These are phyloP conservation scores for Coemansia sp. DNA, from an alignment of 192 early-diverging fungal species.

Conservation along the genomic window DNA sequence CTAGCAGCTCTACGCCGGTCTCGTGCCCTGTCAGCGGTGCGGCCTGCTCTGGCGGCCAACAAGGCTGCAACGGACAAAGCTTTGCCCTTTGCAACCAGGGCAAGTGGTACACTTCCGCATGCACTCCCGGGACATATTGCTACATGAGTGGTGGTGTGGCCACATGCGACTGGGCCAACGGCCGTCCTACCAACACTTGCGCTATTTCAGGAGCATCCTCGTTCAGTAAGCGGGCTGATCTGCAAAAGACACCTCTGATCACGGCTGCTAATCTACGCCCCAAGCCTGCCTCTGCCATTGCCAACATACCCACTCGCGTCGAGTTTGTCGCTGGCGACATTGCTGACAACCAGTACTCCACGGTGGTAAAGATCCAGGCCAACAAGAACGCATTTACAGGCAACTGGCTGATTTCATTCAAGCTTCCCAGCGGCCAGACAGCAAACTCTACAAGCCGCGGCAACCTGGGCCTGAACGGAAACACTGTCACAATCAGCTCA, in stretches of 20 bases:
- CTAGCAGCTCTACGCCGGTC: conserved; percentile 21
- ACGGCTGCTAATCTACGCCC: conserved; percentile 30
- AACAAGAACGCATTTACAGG: conserved; percentile 38
- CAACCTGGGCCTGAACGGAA: conserved; percentile 12
- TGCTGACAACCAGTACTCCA: conserved; percentile 29
- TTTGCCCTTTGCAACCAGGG: conserved; percentile 54
- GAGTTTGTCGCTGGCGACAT: conserved; percentile 42
- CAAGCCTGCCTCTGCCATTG: conserved; percentile 28
- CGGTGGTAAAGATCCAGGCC: conserved; percentile 48
- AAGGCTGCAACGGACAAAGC: conserved; percentile 43
- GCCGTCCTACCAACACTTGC: conserved; percentile 35
- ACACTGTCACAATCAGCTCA: conserved; percentile 36
- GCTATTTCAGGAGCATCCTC: conserved; percentile 25
- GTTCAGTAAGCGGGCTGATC: conserved; percentile 29
- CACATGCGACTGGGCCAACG: conserved; percentile 46
- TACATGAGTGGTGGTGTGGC: conserved; percentile 27
- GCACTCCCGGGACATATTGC: conserved; percentile 50
- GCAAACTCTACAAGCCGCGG: conserved; percentile 44
- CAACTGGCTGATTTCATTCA: conserved; percentile 47
- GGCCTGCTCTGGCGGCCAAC: conserved; percentile 37
- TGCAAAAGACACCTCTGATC: conserved; percentile 22
- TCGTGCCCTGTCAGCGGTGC: conserved; percentile 45
- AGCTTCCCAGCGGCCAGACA: conserved; percentile 35
- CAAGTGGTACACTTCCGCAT: conserved; percentile 41
- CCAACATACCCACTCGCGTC: conserved; percentile 41